Evolutionary conservation across 345 rosid genomes (phyloP).

Genomic region (Eucalyptus erythrocorys): DNA sequence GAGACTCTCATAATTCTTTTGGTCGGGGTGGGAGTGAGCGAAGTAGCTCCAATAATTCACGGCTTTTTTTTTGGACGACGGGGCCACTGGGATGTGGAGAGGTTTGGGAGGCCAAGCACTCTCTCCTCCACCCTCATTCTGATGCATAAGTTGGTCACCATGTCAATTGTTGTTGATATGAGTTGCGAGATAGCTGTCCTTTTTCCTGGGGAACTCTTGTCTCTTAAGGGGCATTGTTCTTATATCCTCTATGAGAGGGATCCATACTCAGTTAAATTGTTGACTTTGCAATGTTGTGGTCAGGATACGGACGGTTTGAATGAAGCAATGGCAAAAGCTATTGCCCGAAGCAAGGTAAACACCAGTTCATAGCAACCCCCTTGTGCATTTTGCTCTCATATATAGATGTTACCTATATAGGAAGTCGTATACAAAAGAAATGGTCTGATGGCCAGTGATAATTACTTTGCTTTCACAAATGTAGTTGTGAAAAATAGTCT

Average conservation of each 20-base stretch:
- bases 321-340: conserved; percentile 48
- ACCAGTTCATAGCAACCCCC: background rate
- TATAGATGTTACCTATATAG: background rate
- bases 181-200: background rate
- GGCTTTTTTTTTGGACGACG: background rate
- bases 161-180: background rate
- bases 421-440: background rate
- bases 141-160: background rate
- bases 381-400: background rate
- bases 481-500: background rate
- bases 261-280: conserved; percentile 45
- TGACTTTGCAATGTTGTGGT: conserved; percentile 71
- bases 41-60: background rate
- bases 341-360: conserved; percentile 53
- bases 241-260: conserved; percentile 51
- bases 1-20: background rate
- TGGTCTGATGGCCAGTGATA: background rate
- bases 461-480: background rate
- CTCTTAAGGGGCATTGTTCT: conserved; percentile 44
- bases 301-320: conserved; percentile 63
- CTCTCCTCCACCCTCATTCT: background rate
- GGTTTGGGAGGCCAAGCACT: background rate
- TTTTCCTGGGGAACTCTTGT: conserved; percentile 4
- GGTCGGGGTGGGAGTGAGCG: background rate
- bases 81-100: background rate